phyloP scores from a whole-genome alignment of 768 basidiomycete species.

The Phanerodontia chrysosporium region DNA sequence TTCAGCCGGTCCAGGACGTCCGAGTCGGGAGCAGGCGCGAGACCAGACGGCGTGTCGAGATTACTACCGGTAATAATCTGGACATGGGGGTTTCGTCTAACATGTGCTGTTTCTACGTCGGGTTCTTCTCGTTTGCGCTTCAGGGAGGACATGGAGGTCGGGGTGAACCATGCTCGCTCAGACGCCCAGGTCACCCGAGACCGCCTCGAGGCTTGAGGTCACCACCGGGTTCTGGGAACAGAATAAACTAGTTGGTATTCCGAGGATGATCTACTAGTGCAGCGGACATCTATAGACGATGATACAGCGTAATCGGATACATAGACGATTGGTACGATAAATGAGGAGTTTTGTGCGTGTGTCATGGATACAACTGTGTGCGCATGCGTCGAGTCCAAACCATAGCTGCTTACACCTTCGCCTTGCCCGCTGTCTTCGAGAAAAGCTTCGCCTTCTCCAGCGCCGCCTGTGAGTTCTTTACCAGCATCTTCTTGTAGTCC shows the following conservation, averaged over 20 bases:
- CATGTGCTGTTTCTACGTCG: not conserved
- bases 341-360: not conserved
- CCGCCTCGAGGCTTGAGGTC: too few species aligned
- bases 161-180: not conserved
- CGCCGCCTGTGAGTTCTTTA: slow-evolving; percentile 72
- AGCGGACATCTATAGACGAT: not conserved
- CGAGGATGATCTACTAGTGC: not conserved
- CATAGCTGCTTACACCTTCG: slow-evolving; percentile 46
- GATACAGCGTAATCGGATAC: slow-evolving; percentile 4
- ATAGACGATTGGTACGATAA: not conserved
- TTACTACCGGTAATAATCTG: too few species aligned
- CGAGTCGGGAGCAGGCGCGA: not conserved
- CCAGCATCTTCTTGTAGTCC: slow-evolving; percentile 87
- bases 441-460: slow-evolving; percentile 94
- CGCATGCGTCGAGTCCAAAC: not conserved
- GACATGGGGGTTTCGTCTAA: not conserved
- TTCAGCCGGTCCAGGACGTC: not conserved
- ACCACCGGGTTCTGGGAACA: too few species aligned
- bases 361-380: not conserved
- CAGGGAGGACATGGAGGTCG: not conserved
- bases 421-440: slow-evolving; percentile 74
- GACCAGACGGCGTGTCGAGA: too few species aligned
- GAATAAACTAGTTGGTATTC: too few species aligned
- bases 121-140: not conserved
- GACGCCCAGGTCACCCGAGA: too few species aligned